Evolutionary conservation across 1,284 basidiomycete genomes (phyloP).

Genomic region (Fistulina hepatica): DNA sequence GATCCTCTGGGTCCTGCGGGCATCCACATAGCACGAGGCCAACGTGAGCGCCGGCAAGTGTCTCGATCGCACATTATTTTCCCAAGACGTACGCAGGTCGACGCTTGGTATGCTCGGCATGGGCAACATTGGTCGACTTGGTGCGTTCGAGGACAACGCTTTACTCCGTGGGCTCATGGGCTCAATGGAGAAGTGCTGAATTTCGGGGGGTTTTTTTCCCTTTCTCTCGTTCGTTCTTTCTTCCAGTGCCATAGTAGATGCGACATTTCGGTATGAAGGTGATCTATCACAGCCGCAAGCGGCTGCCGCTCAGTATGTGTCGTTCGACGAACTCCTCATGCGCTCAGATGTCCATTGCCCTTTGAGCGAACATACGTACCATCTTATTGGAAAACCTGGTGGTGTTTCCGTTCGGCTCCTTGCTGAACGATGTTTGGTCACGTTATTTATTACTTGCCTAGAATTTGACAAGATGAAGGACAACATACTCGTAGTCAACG

Average conservation of each 20-base stretch:
- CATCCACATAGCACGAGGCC: constrained; percentile 10
- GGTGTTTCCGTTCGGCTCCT: neutral
- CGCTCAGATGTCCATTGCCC: constrained; percentile 14
- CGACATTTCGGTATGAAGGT: constrained; percentile 15
- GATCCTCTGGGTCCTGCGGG: constrained; percentile 12
- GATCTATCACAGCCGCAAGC: constrained; percentile 13
- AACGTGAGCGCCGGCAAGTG: constrained; percentile 12
- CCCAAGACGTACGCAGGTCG: constrained; percentile 2
- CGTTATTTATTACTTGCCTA: neutral
- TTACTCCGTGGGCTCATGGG: too few relatives aligned
- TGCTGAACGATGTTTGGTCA: neutral
- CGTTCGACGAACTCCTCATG: constrained; percentile 12
- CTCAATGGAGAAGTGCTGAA: too few relatives aligned
- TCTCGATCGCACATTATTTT: constrained; percentile 4
- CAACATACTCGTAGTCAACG: constrained; percentile 14
- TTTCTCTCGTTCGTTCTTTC: too few relatives aligned
- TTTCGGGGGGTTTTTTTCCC: too few relatives aligned
- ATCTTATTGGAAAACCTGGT: constrained; percentile 11
- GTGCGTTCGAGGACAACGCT: too few relatives aligned
- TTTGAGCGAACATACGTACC: constrained; percentile 11
- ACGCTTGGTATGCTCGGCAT: constrained; percentile 15
- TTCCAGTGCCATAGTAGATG: constrained; percentile 12
- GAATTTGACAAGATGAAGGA: constrained; percentile 15
- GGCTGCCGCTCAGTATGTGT: constrained; percentile 10
- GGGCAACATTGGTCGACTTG: constrained; percentile 13